Evolutionary conservation across 371 early-diverging fungal genomes (phyloP), one percentile per base, ranked within the genome.

Genomic region (Syncephalastrum sp.): DNA sequence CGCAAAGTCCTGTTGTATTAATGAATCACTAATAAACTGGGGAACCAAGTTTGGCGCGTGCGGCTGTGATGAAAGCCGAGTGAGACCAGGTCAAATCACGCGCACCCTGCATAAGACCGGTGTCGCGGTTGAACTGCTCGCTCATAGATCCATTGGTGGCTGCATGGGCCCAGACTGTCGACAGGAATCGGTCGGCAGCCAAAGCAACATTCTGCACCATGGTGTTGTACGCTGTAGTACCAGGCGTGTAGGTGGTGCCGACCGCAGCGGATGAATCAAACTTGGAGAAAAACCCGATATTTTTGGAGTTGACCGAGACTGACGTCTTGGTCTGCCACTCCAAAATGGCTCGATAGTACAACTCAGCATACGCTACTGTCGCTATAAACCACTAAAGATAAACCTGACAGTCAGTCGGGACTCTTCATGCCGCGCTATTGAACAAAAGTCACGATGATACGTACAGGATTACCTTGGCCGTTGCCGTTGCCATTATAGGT

Each of bases 71-170:
- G 42, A 85, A 74, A n/a, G 85, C 74, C 3, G 87, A 85, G 61
- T 91, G 86, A 42, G 81, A 82, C 93, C 93, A 91, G 0, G 91
- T 92, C 59, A 92, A 61, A 56, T 91, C 81, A 6, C 60, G 45
- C 5, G 92, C 93, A 15, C 90, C 90, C 3, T 61, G 67, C 45
- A 74, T 65, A 25, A 59, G 75, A 0, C 92, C 92, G 7, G 69
- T 71, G 33, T 61, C 43, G 3, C 81, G 59, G 52, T 80, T 54
- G 67, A 79, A 84, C 68, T 91, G 87, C 67, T 92, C 92, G 23
- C 66, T 60, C 64, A 90, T 72, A 8, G 69, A 69, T 4, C 80
- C 82, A 53, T 84, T 81, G 0, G 56, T 41, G 7, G 63, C 64
- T 13, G 77, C 72, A 60, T 89, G 89, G n/a, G 62, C 56, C 16